Evolutionary conservation across 768 basidiomycete genomes (phyloP), one percentile per base, ranked within the genome.

Genomic region (Coprinellus micaceus): DNA sequence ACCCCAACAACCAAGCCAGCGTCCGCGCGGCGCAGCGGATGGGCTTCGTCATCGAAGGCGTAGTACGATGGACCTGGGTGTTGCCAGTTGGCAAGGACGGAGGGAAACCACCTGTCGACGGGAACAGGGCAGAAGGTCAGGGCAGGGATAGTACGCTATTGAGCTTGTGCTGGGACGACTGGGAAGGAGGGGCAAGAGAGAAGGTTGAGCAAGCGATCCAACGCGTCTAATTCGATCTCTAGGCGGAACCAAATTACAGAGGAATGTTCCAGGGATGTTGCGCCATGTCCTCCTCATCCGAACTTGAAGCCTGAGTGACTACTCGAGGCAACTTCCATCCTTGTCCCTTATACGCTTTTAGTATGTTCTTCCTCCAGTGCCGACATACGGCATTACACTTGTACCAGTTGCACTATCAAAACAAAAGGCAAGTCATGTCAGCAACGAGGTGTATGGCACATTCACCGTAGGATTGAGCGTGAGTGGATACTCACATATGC

Each of bases 41-140:
- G 68, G 84, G 84, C 0, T 78, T 87, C 54, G 67, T 64, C 60
- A 57, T 64, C 21, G 86, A 88, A 64, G 81, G 75, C 0, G 59
- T 71, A 2, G 52, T 73, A 63, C 60, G 76, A 40, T 86, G 84
- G 82, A 69, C 74, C n/a, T 73, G 79, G 62, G 67, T 80, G 3
- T 57, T 83, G 2, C 61, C 67, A 0, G 53, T 53, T 0, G 71
- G 61, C 0, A 77, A 72, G 37, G 68, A 64, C 59, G 52, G 76
- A 13, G 13, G 80, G 74, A 52, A 57, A 51, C 52, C 58, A 41
- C 19, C 68, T 61, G 13, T 26, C 17, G 56, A 57, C 24, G 58
- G 40, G 58, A 60, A 57, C 17, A 0, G 74, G 79, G 72, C 74
- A 19, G 63, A 58, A 25, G 70, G 70, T 0, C 60, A 72, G 43